Conservation (phyloP, 352 stramenopile species). For the Pythium phragmitis region DNA sequence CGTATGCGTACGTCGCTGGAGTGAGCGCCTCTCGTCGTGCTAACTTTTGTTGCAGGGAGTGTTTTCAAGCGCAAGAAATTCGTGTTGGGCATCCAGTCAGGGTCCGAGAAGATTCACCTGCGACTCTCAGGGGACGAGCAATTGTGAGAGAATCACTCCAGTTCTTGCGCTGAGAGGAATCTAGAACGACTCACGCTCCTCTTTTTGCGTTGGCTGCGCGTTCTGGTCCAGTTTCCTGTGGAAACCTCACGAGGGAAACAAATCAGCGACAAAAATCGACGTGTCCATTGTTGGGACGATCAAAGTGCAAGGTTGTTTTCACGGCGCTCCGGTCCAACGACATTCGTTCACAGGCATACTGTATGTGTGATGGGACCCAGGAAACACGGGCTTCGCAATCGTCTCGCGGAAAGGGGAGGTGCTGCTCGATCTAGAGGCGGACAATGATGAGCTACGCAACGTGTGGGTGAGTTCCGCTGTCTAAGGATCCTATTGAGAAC, state of each 20-base stretch:
- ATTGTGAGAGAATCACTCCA: conserved; percentile 30
- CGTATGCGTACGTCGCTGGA: background rate
- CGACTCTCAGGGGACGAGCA: conserved; percentile 63
- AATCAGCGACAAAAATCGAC: conserved; percentile 47
- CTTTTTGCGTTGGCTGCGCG: background rate
- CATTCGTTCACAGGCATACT: background rate
- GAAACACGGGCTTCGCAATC: conserved; percentile 44
- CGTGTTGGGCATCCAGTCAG: conserved; percentile 59
- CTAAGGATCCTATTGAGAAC: background rate
- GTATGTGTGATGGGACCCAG: conserved; percentile 21
- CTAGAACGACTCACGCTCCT: background rate
- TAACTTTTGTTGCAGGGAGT: conserved; percentile 31
- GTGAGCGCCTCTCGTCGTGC: background rate
- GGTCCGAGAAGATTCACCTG: conserved; percentile 60
- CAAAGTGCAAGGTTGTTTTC: conserved; percentile 43
- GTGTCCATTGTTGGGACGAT: conserved; percentile 50
- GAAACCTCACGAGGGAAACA: conserved; percentile 58
- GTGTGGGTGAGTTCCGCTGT: conserved; percentile 46
- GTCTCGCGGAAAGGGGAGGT: conserved; percentile 58
- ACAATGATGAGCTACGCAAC: conserved; percentile 56
- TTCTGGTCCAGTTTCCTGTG: conserved; percentile 50
- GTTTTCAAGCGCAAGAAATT: conserved; percentile 80
- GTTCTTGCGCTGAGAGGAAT: background rate
- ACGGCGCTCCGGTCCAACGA: background rate
- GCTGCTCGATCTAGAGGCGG: conserved; percentile 71